A percentile compares a stretch with the other conserved stretches of the same genome.
Evolutionary conservation across 2,329 filamentous ascomycete genomes (phyloP).

Genomic region (Raffaelea deltoideospora): DNA sequence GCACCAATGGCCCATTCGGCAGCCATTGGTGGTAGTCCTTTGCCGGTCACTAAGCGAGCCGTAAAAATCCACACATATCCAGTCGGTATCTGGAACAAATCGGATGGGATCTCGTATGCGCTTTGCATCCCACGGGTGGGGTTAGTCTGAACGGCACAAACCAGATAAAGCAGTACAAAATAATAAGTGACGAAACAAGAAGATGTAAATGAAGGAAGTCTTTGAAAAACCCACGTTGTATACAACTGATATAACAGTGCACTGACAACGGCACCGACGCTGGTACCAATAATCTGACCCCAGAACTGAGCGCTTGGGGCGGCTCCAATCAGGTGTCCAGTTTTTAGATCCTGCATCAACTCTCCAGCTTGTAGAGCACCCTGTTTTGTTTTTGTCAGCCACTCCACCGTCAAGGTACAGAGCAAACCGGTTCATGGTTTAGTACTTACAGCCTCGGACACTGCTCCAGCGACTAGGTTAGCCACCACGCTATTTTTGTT

Average conservation of each 20-base stretch:
- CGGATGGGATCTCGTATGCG: slow-evolving; percentile 78
- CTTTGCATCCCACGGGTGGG: slow-evolving; percentile 18
- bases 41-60: slow-evolving; percentile 77
- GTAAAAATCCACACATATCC: slow-evolving; percentile 98
- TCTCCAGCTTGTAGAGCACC: slow-evolving; percentile 88
- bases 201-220: no score
- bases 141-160: no score
- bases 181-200: no score
- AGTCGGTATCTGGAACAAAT: slow-evolving; percentile 85
- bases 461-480: slow-evolving; percentile 84
- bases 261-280: slow-evolving; percentile 71
- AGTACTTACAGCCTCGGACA: slow-evolving; percentile 28
- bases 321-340: slow-evolving; percentile 81
- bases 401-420: not conserved
- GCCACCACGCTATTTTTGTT: slow-evolving; percentile 82
- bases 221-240: slow-evolving; percentile 37
- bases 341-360: slow-evolving; percentile 94
- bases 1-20: slow-evolving; percentile 63
- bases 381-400: slow-evolving; percentile 16
- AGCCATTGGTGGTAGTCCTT: slow-evolving; percentile 74
- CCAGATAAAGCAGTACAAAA: no score
- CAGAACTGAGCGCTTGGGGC: slow-evolving; percentile 92
- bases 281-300: slow-evolving; percentile 84
- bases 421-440: no score
- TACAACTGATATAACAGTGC: slow-evolving; percentile 84